Evolutionary conservation across 768 basidiomycete species (phyloP), one percentile per base, ranked within the genome.

Genomic region (Termitomyces sp.): DNA sequence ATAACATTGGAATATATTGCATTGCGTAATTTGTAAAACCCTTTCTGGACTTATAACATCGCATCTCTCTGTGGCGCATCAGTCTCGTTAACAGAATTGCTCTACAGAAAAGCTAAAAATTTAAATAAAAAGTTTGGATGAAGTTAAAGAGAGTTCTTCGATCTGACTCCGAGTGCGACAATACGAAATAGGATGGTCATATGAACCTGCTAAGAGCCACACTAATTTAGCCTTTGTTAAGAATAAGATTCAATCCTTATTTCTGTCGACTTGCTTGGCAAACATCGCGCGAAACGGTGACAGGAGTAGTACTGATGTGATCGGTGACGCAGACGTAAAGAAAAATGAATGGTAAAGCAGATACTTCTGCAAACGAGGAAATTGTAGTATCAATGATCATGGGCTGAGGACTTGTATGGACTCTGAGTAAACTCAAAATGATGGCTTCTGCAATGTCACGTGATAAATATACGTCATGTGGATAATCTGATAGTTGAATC

Each of bases 391-490:
- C 13, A 36, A 22, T 6, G 15, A 33, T 15, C n/a, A 34, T 13
- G 20, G 22, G 34, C 15, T 22, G 6, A 36, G 20, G 36, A 34
- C 33, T 22, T n/a, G n/a, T n/a, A n/a, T n/a, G n/a, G n/a, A n/a
- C n/a, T 18, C 24, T 6, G 36, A 12, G 24, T 16, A 6, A 16
- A 47, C 27, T 6, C 46, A 30, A 27, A 16, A 47, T 30, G 24
- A 12, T 24, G 24, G 13, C 22, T 51, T 27, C 50, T 33, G 27
- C 3, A 15, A 22, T 18, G 36, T 63, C 62, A 63, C 59, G 57
- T 63, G 62, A 37, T 11, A 13, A 30, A n/a, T n/a, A 46, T 63
- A 63, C 62, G 62, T 63, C 62, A 63, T 63, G 62, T 63, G 62
- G 62, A 34, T 58, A 60, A 63, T 57, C 58, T 46, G 61, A 59